phyloP scores from a whole-genome alignment of 140 eudicot genomes.

The Ambrosia hybrid region DNA sequence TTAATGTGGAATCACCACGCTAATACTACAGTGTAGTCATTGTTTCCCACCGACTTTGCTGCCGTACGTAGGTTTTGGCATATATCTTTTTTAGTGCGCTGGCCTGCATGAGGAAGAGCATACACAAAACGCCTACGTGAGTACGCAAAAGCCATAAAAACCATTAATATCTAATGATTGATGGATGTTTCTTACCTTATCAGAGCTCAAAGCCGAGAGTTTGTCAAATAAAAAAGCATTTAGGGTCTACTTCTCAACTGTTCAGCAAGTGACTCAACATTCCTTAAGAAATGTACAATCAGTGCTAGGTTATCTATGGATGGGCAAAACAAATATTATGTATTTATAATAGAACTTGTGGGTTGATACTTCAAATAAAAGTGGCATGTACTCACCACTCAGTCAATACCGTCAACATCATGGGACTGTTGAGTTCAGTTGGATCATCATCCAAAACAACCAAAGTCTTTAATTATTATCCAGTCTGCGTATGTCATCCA shows the following conservation, averaged over 20 bases:
- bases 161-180: neutral
- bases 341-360: constrained; percentile 1
- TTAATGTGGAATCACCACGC: constrained; percentile 97
- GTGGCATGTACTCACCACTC: constrained; percentile 65
- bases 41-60: constrained; percentile 55
- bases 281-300: constrained; percentile 50
- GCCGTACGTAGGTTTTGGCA: constrained; percentile 73
- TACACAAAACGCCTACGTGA: neutral
- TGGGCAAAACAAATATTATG: constrained; percentile 9
- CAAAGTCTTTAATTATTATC: constrained; percentile 61
- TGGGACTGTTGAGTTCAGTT: constrained; percentile 97
- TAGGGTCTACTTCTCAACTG: constrained; percentile 67
- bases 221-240: constrained; percentile 96
- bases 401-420: constrained; percentile 89
- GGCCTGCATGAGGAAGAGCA: constrained; percentile 55
- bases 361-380: neutral
- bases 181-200: constrained; percentile 54
- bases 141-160: constrained; percentile 20
- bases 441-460: constrained; percentile 99
- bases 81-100: constrained; percentile 60
- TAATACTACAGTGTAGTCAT: constrained; percentile 89
- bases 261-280: constrained; percentile 72
- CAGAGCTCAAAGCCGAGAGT: constrained; percentile 86
- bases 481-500: constrained; percentile 63
- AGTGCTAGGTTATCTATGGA: constrained; percentile 7